Evolutionary conservation across 208 protist genomes (phyloP).

Genomic region (Crithidia bombi): DNA sequence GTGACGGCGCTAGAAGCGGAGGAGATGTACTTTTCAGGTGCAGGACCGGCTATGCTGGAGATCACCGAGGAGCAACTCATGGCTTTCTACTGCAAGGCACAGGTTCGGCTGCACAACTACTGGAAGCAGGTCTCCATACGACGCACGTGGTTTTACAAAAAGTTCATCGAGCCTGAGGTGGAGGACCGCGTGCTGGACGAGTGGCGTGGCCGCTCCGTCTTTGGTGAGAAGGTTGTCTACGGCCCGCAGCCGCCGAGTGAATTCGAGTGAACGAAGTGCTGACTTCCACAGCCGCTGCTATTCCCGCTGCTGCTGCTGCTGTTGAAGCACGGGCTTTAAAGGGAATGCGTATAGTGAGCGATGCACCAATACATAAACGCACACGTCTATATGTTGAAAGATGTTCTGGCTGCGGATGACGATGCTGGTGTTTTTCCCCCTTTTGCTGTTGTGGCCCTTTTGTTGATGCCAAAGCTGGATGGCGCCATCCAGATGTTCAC

Average conservation of each 20-base stretch:
- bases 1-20: conserved; percentile 85
- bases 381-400: too few species aligned
- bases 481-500: too few species aligned
- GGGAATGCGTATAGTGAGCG: too few species aligned
- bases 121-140: conserved; percentile 86
- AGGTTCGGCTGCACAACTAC: conserved; percentile 87
- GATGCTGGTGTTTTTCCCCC: too few species aligned
- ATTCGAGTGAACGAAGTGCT: too few species aligned
- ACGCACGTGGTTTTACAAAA: conserved; percentile 80
- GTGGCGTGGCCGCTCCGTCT: conserved; percentile 64
- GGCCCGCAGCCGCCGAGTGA: conserved; percentile 54
- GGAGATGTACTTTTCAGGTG: conserved; percentile 88
- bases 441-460: too few species aligned
- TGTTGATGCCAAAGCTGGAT: too few species aligned
- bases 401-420: too few species aligned
- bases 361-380: too few species aligned
- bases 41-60: conserved; percentile 76
- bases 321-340: conserved; percentile 34
- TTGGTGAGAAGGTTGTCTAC: conserved; percentile 76
- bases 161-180: conserved; percentile 79
- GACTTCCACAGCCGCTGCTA: too few species aligned
- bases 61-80: conserved; percentile 77
- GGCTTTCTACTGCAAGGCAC: conserved; percentile 72
- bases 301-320: too few species aligned
- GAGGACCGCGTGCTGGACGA: conserved; percentile 64